Evolutionary conservation across 1,284 basidiomycete genomes (phyloP), one percentile per base, ranked within the genome.

Genomic region (Fomitopsis betulina): DNA sequence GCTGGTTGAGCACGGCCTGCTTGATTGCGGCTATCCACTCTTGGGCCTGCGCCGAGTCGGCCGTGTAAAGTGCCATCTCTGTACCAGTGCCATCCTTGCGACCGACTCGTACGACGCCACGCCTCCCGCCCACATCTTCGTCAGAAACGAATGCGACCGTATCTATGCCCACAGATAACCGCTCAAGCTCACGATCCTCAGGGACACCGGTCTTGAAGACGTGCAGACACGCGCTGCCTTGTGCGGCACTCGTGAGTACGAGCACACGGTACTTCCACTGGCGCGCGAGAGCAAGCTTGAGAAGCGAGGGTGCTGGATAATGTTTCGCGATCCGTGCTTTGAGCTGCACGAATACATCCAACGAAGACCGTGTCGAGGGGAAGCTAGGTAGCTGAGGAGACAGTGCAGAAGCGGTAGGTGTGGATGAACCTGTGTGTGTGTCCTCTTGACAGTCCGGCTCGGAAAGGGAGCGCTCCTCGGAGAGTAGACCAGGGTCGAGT

Each of bases 11-110:
- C 47, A 92, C 86, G 1, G 82, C 80, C 60, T 76, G 80, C 71
- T 91, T 92, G 65, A 92, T 87, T 32, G 78, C 77, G 9, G 79
- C 76, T 58, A 91, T 90, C 89, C 89, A 91, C 59, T 78, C 79
- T 63, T 89, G 87, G 12, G 85, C 81, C 65, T 87, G 85, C 4
- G 68, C 68, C 3, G 77, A 68, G 66, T 86, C 82, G 10, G 75
- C 62, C 49, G 89, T 83, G 59, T 89, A 84, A 52, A 91, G 70
- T 53, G 85, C 76, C 88, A 88, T 89, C 75, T 85, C 84, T 5
- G 79, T 58, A 3, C 51, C 51, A 2, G 56, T 83, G 43, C 83
- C 80, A 62, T 86, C 82, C 25, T 79, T 70, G 10, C 87, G 86
- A 25, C 81, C 85, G 13, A 91, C 77, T 65, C 86, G 87, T 62